These are phyloP conservation scores for Ilex asprella DNA, from an alignment of 257 asterid species.

Conservation along the genomic window DNA sequence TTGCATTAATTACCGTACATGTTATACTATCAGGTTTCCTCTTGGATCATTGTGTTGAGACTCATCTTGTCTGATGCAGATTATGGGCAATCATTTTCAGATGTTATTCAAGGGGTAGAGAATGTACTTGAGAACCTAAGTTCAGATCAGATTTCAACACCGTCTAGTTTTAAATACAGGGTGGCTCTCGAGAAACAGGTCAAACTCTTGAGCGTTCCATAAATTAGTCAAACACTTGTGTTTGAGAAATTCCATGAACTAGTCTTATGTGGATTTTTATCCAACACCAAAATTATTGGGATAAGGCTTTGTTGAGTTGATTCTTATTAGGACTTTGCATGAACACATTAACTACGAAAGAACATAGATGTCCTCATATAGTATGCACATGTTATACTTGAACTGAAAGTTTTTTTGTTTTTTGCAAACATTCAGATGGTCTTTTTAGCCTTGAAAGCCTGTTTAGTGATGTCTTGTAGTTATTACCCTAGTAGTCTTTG, in stretches of 20 bases:
- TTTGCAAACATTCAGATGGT: background rate
- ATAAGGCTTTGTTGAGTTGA: too few species aligned
- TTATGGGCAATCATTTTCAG: conserved; percentile 72
- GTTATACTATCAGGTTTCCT: background rate
- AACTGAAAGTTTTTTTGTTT: background rate
- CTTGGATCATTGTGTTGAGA: conserved; percentile 4
- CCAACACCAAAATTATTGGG: background rate
- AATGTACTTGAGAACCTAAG: conserved; percentile 70
- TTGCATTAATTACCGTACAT: background rate
- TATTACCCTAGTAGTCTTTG: too few species aligned
- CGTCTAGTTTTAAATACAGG: conserved; percentile 79
- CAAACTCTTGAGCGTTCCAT: conserved; percentile 1
- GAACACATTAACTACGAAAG: background rate
- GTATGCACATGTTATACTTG: background rate
- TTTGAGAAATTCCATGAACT: conserved; percentile 14
- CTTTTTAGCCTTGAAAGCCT: background rate
- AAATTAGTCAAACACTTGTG: background rate
- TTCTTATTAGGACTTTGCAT: too few species aligned
- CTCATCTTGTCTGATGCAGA: conserved; percentile 40
- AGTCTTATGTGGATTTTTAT: conserved; percentile 1
- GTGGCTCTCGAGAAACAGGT: conserved; percentile 96
- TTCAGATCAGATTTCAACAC: conserved; percentile 62
- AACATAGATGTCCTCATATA: background rate
- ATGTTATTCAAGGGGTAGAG: conserved; percentile 71
- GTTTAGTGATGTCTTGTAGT: background rate